Evolutionary conservation across 1,284 basidiomycete species (phyloP).

Genomic region (Malassezia cuniculi): DNA sequence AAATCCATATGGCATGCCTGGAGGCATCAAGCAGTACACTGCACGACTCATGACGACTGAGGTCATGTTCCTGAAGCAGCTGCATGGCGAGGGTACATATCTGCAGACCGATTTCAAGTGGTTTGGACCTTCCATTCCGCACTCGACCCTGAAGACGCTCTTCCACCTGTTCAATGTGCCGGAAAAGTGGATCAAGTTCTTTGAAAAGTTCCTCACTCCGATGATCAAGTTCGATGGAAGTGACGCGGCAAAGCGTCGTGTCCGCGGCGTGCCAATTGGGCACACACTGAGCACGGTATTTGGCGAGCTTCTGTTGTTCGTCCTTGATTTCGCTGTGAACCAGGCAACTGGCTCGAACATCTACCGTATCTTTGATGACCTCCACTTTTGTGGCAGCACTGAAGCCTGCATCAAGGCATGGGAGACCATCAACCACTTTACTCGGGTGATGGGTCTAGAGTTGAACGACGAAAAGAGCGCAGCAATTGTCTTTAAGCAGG

Average conservation of each 20-base stretch:
- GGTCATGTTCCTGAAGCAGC: background rate
- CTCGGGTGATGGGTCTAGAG: background rate
- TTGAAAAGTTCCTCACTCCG: background rate
- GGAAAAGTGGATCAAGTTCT: background rate
- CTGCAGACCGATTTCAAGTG: slow-evolving; percentile 6
- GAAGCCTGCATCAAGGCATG: background rate
- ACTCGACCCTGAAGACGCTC: background rate
- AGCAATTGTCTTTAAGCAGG: background rate
- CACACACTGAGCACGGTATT: slow-evolving; percentile 2
- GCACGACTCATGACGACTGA: slow-evolving; percentile 1
- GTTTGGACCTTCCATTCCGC: slow-evolving; percentile 5
- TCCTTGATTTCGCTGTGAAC: slow-evolving; percentile 5
- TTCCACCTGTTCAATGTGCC: slow-evolving; percentile 2
- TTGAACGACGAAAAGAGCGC: slow-evolving; percentile 4
- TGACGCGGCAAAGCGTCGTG: background rate
- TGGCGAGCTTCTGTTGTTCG: slow-evolving; percentile 2
- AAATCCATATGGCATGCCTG: no score
- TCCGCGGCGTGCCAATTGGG: slow-evolving; percentile 2
- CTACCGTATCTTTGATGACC: slow-evolving; percentile 4
- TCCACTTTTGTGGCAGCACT: background rate
- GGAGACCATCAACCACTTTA: background rate
- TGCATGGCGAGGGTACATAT: slow-evolving; percentile 1
- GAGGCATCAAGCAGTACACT: background rate
- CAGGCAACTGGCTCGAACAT: slow-evolving; percentile 1
- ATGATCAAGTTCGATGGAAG: background rate